These are phyloP conservation scores for Gnetum montanum DNA, from an alignment of 75 land plant species.

Conservation along the genomic window DNA sequence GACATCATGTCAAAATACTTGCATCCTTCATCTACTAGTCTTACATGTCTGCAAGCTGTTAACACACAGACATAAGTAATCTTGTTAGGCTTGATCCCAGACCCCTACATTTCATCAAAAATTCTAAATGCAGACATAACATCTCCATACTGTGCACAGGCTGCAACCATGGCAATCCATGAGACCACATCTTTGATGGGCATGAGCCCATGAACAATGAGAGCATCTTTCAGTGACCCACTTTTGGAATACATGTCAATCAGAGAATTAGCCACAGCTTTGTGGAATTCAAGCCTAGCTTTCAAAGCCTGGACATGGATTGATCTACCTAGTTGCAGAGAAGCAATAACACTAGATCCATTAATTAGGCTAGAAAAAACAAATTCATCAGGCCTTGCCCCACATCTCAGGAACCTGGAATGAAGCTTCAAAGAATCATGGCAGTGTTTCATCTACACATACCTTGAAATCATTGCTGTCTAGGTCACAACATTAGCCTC, in stretches of 20 bases:
- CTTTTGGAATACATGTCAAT: conserved; percentile 64
- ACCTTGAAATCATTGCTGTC: conserved; percentile 73
- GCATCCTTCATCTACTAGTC: conserved; percentile 49
- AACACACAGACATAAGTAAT: conserved; percentile 56
- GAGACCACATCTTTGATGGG: conserved; percentile 39
- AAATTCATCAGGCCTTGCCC: conserved; percentile 49
- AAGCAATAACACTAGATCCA: conserved; percentile 39
- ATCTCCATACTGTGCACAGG: conserved; percentile 50
- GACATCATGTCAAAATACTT: conserved; percentile 42
- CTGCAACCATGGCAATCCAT: conserved; percentile 65
- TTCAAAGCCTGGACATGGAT: conserved; percentile 44
- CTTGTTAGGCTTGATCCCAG: conserved; percentile 33
- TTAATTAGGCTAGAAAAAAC: conserved; percentile 49
- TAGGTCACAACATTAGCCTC: conserved; percentile 60
- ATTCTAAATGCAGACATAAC: conserved; percentile 21
- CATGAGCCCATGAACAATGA: conserved; percentile 29
- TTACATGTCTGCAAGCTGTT: conserved; percentile 64
- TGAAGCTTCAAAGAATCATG: conserved; percentile 49
- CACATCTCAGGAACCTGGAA: conserved; percentile 18
- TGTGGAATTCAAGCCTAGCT: conserved; percentile 29
- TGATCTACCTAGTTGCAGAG: conserved; percentile 41
- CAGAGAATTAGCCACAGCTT: conserved; percentile 51
- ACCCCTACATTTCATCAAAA: conserved; percentile 35
- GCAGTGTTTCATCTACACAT: conserved; percentile 22
- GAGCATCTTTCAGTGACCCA: conserved; percentile 44